Evolutionary conservation across 2,329 filamentous ascomycete genomes (phyloP).

Genomic region (Microsporum audouinii): DNA sequence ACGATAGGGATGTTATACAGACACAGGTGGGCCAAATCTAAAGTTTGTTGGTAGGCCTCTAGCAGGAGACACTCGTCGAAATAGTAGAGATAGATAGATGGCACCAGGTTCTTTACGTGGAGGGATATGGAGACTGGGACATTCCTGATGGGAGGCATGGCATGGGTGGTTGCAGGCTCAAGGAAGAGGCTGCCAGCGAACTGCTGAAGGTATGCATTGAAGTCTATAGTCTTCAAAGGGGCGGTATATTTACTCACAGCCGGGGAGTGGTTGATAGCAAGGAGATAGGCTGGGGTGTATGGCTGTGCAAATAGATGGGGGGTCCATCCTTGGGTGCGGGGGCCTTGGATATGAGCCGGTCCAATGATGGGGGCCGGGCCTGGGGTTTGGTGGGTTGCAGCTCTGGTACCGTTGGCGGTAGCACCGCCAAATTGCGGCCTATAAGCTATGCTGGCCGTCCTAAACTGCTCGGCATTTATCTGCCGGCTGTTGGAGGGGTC

Average conservation of each 20-base stretch:
- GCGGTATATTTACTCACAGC: constrained; percentile 13
- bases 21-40: constrained; percentile 13
- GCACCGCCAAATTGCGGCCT: background rate
- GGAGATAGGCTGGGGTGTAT: constrained; percentile 18
- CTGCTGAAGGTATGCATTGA: constrained; percentile 13
- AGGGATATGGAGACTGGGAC: constrained; percentile 9
- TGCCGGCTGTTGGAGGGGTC: background rate
- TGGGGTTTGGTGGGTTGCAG: background rate
- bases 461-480: background rate
- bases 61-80: constrained; percentile 19
- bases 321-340: constrained; percentile 6
- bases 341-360: background rate
- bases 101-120: constrained; percentile 8
- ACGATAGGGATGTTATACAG: constrained; percentile 16
- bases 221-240: constrained; percentile 16
- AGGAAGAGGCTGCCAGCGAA: constrained; percentile 17
- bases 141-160: constrained; percentile 11
- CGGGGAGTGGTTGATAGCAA: constrained; percentile 20
- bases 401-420: background rate
- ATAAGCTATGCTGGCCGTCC: background rate
- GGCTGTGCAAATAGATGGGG: constrained; percentile 18
- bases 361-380: background rate
- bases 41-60: constrained; percentile 16
- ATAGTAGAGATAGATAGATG: constrained; percentile 15
- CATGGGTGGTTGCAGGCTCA: constrained; percentile 8